Percentiles rank a stretch among this genome's conserved stretches.
phyloP scores from a whole-genome alignment of 768 basidiomycete genomes.

The Phylloporus sp. region DNA sequence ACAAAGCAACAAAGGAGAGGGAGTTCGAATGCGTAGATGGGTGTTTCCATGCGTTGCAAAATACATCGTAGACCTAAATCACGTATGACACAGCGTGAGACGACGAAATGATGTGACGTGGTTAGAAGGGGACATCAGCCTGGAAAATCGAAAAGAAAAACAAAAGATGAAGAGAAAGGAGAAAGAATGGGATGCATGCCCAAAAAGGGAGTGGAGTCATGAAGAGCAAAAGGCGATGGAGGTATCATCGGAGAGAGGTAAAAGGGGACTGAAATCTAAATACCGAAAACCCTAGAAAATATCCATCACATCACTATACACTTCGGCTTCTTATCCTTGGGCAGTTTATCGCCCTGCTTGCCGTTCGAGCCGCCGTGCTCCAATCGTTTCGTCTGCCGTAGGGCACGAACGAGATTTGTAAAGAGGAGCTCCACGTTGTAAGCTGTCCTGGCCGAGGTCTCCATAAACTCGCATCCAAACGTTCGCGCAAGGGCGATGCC shows the following conservation, averaged over 20 bases:
- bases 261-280: constrained; percentile 63
- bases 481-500: constrained; percentile 74
- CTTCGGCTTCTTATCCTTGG: constrained; percentile 47
- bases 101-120: constrained; percentile 30
- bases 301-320: constrained; percentile 78
- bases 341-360: constrained; percentile 36
- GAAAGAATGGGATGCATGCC: constrained; percentile 22
- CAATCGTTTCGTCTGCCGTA: constrained; percentile 61
- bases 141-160: constrained; percentile 22
- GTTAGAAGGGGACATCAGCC: constrained; percentile 32
- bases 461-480: constrained; percentile 91
- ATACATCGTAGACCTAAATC: constrained; percentile 38
- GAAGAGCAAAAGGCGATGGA: constrained; percentile 36
- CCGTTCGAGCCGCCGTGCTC: constrained; percentile 45
- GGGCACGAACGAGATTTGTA: constrained; percentile 75
- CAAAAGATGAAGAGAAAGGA: constrained; percentile 13
- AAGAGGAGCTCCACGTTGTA: constrained; percentile 90
- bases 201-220: constrained; percentile 22
- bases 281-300: constrained; percentile 55
- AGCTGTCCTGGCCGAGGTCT: constrained; percentile 95
- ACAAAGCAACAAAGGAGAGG: not conserved
- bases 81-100: constrained; percentile 37
- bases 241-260: constrained; percentile 82
- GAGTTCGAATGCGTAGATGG: constrained; percentile 14
- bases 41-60: constrained; percentile 35